Base-by-base conservation (phyloP, 2,329 filamentous ascomycete genomes). In the Pseudogymnoascus sp. region DNA sequence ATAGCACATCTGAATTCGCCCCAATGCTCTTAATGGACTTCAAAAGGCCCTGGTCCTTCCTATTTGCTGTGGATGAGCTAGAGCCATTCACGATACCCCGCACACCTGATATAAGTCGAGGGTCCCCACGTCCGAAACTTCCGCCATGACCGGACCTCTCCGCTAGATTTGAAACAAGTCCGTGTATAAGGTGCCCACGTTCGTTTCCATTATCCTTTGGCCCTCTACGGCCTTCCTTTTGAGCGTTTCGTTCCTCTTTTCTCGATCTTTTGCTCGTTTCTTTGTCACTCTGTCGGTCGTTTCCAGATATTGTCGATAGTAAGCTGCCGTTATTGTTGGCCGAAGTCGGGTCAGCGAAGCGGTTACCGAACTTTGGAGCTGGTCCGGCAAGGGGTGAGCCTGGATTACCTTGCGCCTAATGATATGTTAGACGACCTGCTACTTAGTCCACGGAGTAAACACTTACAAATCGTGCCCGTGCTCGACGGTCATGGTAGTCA, bases 341-440 rank as follows among this genome's bases (percentile, higher is more conserved):
- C 66, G 83, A 78, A 65, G 77, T 80, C 0, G 82, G 81, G 66
- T 85, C 81, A 6, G 78, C 77, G 67, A 79, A 82, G 21, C 79
- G 75, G 4, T 79, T 81, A 0, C 74, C 72, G 67, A 83, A 83
- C 21, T 73, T 70, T 45, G 16, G 16, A 45, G 41, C 16, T 45
- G 41, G 41, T 21, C 41, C 41, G 19, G 41, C 7, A 45, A 45
- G 41, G 41, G 41, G 16, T 11, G 41, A 45, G 41, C 14, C 19
- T 45, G 41, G 41, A 21, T 45, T 45, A 6, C n/a, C 14, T 45
- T 45, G 16, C 16, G 41, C 41, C 41, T 45, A 45, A 21, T 41
- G 41, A 45, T 11, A 21, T 45, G 41, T 45, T 45, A 45, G 41
- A 45, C 8, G 41, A 21, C 41, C 19, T 45, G 41, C 41, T 45